Conservation (phyloP, 2,329 filamentous ascomycete genomes). For the Talaromyces sp. region DNA sequence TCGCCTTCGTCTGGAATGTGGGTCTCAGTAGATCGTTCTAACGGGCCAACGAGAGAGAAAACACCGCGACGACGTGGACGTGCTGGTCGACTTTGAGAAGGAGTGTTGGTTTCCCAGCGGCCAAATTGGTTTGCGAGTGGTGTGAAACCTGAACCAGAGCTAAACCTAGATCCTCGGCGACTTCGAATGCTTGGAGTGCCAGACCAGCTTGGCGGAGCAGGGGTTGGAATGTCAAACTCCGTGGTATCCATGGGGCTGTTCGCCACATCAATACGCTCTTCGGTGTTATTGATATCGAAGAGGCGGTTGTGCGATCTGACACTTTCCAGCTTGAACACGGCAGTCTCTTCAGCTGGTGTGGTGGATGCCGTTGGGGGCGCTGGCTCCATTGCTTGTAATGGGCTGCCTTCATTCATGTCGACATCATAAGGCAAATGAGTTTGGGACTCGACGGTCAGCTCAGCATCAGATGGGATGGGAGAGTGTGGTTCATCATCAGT, state of each 20-base stretch:
- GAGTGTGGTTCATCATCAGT: constrained; percentile 23
- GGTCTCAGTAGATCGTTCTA: constrained; percentile 20
- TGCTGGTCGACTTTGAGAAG: constrained; percentile 42
- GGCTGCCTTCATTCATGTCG: constrained; percentile 18
- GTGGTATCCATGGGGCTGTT: constrained; percentile 17
- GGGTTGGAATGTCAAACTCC: constrained; percentile 15
- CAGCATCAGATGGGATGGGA: constrained; percentile 19
- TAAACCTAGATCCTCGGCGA: constrained; percentile 20
- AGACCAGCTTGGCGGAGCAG: constrained; percentile 9
- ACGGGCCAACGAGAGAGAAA: constrained; percentile 39
- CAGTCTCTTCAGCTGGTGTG: constrained; percentile 14
- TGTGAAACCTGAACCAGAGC: constrained; percentile 59
- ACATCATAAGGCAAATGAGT: constrained; percentile 25
- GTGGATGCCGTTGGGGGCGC: constrained; percentile 26
- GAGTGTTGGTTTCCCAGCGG: constrained; percentile 65
- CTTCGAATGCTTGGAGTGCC: constrained; percentile 17
- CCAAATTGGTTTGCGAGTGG: constrained; percentile 64
- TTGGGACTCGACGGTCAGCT: constrained; percentile 11
- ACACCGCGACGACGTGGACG: constrained; percentile 33
- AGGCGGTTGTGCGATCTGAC: constrained; percentile 33
- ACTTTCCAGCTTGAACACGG: constrained; percentile 13
- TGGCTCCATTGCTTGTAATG: constrained; percentile 9
- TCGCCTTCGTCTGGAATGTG: constrained; percentile 9
- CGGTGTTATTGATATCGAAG: constrained; percentile 12
- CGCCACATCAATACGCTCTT: constrained; percentile 10